Evolutionary conservation across 257 asterid genomes (phyloP).

Genomic region (Coffea canephora): DNA sequence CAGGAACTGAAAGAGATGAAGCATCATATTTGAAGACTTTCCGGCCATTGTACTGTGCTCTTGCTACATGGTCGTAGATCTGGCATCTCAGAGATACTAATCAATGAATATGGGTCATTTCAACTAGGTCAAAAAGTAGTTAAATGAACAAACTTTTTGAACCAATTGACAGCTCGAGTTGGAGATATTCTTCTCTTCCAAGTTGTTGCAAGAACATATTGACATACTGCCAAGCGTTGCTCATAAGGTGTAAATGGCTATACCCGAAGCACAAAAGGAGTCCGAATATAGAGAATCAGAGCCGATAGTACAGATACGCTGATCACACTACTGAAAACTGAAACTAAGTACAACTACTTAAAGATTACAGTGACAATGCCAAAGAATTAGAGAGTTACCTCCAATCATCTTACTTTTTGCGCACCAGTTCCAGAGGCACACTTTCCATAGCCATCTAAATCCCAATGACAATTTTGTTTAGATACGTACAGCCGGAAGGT

Average conservation of each 20-base stretch:
- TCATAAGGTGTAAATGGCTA: too few relatives aligned
- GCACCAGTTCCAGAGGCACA: slow-evolving; percentile 72
- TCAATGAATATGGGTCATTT: neutral
- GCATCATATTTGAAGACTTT: neutral
- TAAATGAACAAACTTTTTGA: neutral
- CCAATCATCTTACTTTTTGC: slow-evolving; percentile 48
- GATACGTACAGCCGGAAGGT: slow-evolving; percentile 2
- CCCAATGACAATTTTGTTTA: slow-evolving; percentile 10
- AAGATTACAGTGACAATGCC: too few relatives aligned
- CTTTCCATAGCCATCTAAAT: slow-evolving; percentile 69
- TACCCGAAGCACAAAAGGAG: neutral
- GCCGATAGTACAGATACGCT: neutral
- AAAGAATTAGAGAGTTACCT: slow-evolving; percentile 33
- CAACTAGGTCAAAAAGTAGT: neutral
- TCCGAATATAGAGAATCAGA: neutral
- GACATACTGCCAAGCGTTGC: neutral
- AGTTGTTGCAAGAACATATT: neutral
- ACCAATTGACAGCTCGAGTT: neutral
- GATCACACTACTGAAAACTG: neutral
- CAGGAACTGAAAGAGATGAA: too few relatives aligned
- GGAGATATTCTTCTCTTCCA: neutral
- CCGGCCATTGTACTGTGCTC: neutral
- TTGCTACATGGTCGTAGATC: neutral
- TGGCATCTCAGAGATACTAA: neutral
- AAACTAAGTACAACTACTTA: neutral